Conservation (phyloP, 1,284 basidiomycete genomes). For the Malassezia japonica region DNA sequence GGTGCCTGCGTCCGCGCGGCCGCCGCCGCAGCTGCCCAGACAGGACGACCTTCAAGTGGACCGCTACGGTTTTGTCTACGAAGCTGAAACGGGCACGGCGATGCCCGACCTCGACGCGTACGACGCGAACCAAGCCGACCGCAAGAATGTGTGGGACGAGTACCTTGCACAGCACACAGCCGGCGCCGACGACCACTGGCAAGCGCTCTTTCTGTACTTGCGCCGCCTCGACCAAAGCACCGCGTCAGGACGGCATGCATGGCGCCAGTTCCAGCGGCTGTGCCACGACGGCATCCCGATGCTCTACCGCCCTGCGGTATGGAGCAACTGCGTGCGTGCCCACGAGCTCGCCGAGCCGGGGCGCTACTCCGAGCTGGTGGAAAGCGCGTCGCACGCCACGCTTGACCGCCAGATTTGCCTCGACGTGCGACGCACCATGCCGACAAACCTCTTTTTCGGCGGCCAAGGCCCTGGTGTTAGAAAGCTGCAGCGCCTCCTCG, state of each 20-base stretch:
- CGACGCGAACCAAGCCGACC: slow-evolving; percentile 65
- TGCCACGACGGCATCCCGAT: slow-evolving; percentile 78
- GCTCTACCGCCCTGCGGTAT: slow-evolving; percentile 69
- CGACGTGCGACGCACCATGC: slow-evolving; percentile 69
- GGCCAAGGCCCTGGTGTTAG: slow-evolving; percentile 85
- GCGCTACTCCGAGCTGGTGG: slow-evolving; percentile 71
- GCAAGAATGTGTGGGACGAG: slow-evolving; percentile 73
- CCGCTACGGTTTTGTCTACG: slow-evolving; percentile 84
- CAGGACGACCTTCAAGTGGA: background rate
- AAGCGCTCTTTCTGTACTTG: slow-evolving; percentile 49
- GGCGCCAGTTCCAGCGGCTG: slow-evolving; percentile 67
- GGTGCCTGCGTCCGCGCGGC: slow-evolving; percentile 70
- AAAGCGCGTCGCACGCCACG: slow-evolving; percentile 49
- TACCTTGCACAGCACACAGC: slow-evolving; percentile 58
- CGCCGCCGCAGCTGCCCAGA: slow-evolving; percentile 56
- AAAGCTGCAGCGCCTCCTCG: slow-evolving; percentile 77
- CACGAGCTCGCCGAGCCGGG: slow-evolving; percentile 86
- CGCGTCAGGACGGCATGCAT: slow-evolving; percentile 70
- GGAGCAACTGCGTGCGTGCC: slow-evolving; percentile 84
- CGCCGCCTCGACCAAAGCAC: slow-evolving; percentile 58
- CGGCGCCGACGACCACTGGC: slow-evolving; percentile 28
- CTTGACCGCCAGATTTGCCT: slow-evolving; percentile 78
- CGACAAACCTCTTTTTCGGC: slow-evolving; percentile 90
- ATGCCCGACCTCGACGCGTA: slow-evolving; percentile 64
- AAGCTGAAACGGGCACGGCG: background rate